Evolutionary conservation across 345 rosid species (phyloP).

Genomic region (Limnanthes douglasii): DNA sequence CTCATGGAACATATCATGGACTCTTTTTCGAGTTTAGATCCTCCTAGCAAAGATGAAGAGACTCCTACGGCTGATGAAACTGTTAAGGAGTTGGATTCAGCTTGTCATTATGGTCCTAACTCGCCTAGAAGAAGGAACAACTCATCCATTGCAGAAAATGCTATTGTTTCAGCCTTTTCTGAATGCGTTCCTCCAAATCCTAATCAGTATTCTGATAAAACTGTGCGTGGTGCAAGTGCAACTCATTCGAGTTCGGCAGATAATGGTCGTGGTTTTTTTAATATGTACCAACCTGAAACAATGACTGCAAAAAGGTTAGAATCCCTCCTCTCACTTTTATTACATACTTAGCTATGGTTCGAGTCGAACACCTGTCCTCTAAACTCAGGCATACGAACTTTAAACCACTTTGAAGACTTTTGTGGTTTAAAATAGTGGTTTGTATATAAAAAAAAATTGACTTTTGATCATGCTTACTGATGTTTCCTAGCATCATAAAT

Average conservation of each 20-base stretch:
- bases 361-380: too few relatives aligned
- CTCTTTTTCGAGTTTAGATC: conserved; percentile 20
- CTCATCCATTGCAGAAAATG: conserved; percentile 27
- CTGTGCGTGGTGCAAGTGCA: conserved; percentile 20
- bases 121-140: conserved; percentile 49
- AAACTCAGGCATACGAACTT: too few relatives aligned
- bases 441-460: too few relatives aligned
- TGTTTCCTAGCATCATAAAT: too few relatives aligned
- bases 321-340: conserved; percentile 2
- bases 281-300: conserved; percentile 22
- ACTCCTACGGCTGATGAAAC: conserved; percentile 12
- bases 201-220: conserved; percentile 25
- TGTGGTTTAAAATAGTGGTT: too few relatives aligned
- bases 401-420: too few relatives aligned
- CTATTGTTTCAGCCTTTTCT: conserved; percentile 49
- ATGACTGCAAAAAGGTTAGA: conserved; percentile 36
- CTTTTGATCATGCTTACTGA: too few relatives aligned
- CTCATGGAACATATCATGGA: conserved; percentile 35
- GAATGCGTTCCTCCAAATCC: conserved; percentile 29
- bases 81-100: conserved; percentile 34
- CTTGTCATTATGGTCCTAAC: conserved; percentile 62
- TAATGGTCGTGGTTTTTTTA: conserved; percentile 11
- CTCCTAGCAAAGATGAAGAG: conserved; percentile 18
- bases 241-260: conserved; percentile 11
- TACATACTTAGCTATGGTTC: too few relatives aligned